A percentile compares a stretch with the other conserved stretches of the same genome.
Conservation (phyloP, 768 basidiomycete genomes). For the Panellus pusillus region DNA sequence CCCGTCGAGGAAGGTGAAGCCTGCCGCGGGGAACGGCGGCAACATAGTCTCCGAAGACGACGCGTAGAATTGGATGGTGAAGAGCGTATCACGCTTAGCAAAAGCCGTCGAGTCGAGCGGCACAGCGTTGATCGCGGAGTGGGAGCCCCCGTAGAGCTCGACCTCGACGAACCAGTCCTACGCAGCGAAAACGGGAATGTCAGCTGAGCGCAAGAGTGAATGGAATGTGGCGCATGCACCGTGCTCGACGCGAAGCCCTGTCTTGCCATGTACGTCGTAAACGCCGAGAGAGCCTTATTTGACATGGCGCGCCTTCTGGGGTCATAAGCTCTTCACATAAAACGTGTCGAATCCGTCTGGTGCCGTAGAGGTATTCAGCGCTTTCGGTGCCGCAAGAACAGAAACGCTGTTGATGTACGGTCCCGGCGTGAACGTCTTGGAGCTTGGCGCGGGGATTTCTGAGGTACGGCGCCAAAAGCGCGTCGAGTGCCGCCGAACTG, state of each 20-base stretch:
- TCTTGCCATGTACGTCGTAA: slow-evolving; percentile 40
- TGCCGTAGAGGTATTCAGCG: slow-evolving; percentile 30
- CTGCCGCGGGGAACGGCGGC: slow-evolving; percentile 34
- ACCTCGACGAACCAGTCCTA: slow-evolving; percentile 31
- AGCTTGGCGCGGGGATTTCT: slow-evolving; percentile 24
- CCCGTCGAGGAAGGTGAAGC: slow-evolving; percentile 37
- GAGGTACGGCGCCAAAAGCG: slow-evolving; percentile 35
- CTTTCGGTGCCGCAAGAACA: slow-evolving; percentile 24
- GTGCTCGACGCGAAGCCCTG: slow-evolving; percentile 38
- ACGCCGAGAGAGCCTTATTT: slow-evolving; percentile 32
- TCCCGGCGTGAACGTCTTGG: slow-evolving; percentile 25
- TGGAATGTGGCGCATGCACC: neutral
- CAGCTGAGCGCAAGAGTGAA: too few relatives aligned
- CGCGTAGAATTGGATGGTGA: slow-evolving; percentile 39
- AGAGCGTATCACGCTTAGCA: slow-evolving; percentile 32
- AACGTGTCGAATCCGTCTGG: slow-evolving; percentile 40
- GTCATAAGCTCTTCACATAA: slow-evolving; percentile 45
- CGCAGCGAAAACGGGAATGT: too few relatives aligned
- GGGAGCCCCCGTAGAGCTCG: slow-evolving; percentile 32
- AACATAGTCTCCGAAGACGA: slow-evolving; percentile 22
- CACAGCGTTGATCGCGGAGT: slow-evolving; percentile 34
- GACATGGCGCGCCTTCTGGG: slow-evolving; percentile 35
- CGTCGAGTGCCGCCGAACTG: slow-evolving; percentile 27
- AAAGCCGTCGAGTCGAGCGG: slow-evolving; percentile 32
- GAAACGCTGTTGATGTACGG: slow-evolving; percentile 36